phyloP scores from a whole-genome alignment of 768 basidiomycete species.

The Rhizopogon sp. region DNA sequence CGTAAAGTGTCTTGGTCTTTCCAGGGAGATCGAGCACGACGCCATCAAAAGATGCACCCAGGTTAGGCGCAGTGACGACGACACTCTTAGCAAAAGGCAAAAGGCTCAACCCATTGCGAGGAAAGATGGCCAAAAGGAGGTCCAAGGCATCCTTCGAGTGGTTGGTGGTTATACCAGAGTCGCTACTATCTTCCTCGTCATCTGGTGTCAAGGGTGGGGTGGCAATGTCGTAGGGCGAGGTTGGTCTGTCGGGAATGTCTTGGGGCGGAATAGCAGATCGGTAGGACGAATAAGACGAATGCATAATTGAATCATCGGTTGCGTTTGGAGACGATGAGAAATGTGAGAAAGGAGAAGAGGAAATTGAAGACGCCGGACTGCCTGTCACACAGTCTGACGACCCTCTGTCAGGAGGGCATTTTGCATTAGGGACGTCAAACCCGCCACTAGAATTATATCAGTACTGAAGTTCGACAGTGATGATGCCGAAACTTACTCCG shows the following conservation, averaged over 20 bases:
- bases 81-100: slow-evolving; percentile 75
- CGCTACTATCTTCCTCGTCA: slow-evolving; percentile 42
- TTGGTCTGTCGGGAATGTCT: slow-evolving; percentile 36
- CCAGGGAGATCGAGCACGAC: slow-evolving; percentile 73
- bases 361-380: slow-evolving; percentile 66
- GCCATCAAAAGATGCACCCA: slow-evolving; percentile 70
- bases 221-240: slow-evolving; percentile 38
- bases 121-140: slow-evolving; percentile 76
- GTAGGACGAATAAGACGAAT: slow-evolving; percentile 15
- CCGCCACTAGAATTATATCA: slow-evolving; percentile 61
- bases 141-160: slow-evolving; percentile 64
- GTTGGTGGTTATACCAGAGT: slow-evolving; percentile 37
- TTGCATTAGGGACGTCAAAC: slow-evolving; percentile 87
- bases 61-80: slow-evolving; percentile 61
- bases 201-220: slow-evolving; percentile 85
- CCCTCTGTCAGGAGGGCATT: slow-evolving; percentile 97
- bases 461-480: background rate
- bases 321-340: slow-evolving; percentile 26
- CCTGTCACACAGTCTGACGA: slow-evolving; percentile 95
- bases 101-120: slow-evolving; percentile 60
- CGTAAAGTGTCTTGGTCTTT: slow-evolving; percentile 72
- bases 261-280: slow-evolving; percentile 32
- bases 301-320: slow-evolving; percentile 12
- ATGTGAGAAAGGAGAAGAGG: slow-evolving; percentile 36
- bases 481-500: slow-evolving; percentile 49